Conservation (phyloP, 148 eudicot genomes). For the Drosera capensis region DNA sequence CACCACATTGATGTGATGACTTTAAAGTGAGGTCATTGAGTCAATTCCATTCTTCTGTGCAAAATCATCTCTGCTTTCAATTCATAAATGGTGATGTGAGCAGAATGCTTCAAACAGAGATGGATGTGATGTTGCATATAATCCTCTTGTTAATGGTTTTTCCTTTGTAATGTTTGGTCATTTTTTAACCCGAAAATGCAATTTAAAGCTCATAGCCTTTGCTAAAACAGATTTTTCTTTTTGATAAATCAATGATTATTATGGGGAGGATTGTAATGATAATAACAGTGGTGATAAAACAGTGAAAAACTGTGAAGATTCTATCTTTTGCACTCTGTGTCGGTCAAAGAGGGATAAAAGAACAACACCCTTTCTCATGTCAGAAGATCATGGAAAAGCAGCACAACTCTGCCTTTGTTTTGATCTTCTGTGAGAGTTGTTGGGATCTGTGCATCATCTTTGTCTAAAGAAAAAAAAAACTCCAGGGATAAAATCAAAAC, state of each 20-base stretch:
- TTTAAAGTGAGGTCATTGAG: constrained; percentile 5
- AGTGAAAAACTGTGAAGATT: constrained; percentile 32
- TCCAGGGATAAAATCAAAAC: not conserved
- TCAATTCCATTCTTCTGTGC: constrained; percentile 12
- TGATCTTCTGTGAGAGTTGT: constrained; percentile 23
- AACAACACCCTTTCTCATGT: not conserved
- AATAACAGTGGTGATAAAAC: constrained; percentile 6
- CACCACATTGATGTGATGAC: not conserved
- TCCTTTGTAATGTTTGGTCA: not conserved
- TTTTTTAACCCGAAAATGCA: constrained; percentile 12
- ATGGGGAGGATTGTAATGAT: too few relatives aligned
- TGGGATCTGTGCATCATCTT: constrained; percentile 35
- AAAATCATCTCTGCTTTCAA: constrained; percentile 5
- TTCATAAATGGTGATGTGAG: constrained; percentile 21
- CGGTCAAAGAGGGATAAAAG: not conserved
- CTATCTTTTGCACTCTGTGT: constrained; percentile 13
- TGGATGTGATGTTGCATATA: not conserved
- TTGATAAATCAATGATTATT: too few relatives aligned
- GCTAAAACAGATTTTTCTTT: too few relatives aligned
- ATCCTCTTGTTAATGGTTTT: not conserved
- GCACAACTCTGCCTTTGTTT: constrained; percentile 4
- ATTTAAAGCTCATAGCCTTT: too few relatives aligned
- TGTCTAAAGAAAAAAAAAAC: constrained; percentile 9
- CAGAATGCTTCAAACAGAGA: not conserved
- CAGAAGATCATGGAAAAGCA: constrained; percentile 6